A percentile compares a stretch with the other conserved stretches of the same genome.
Evolutionary conservation across 768 basidiomycete genomes (phyloP).

Genomic region (Gloeopeniophorella convolvens): DNA sequence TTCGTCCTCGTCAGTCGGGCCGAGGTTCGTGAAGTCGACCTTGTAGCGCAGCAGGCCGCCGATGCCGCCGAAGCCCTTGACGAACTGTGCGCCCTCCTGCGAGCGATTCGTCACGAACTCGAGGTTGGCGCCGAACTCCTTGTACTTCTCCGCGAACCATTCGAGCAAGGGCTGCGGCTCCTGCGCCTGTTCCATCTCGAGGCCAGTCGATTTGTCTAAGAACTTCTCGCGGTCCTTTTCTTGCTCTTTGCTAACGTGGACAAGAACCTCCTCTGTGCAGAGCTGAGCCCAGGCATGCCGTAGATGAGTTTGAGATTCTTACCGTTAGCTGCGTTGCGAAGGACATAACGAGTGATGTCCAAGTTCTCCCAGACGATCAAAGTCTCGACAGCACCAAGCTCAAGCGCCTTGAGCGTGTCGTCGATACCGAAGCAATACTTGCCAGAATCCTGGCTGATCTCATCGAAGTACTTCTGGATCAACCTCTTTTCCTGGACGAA

Average conservation of each 20-base stretch:
- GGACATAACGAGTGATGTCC: slow-evolving; percentile 79
- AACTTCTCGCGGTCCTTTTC: slow-evolving; percentile 95
- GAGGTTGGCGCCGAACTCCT: slow-evolving; percentile 91
- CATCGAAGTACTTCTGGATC: slow-evolving; percentile 98
- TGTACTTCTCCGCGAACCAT: slow-evolving; percentile 99
- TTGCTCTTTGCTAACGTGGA: slow-evolving; percentile 74
- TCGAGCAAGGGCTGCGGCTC: slow-evolving; percentile 90
- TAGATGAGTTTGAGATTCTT: slow-evolving; percentile 15
- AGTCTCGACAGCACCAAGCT: slow-evolving; percentile 95
- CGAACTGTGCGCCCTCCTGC: slow-evolving; percentile 96
- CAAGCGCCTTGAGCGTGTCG: slow-evolving; percentile 93
- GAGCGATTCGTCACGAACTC: slow-evolving; percentile 96
- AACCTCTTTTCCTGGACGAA: slow-evolving; percentile 99
- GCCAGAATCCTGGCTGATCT: slow-evolving; percentile 95
- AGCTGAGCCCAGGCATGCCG: background rate
- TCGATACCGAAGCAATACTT: slow-evolving; percentile 98
- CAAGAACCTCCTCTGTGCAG: slow-evolving; percentile 67
- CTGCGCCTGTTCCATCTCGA: slow-evolving; percentile 86
- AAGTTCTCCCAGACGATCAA: slow-evolving; percentile 98
- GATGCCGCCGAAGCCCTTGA: slow-evolving; percentile 97
- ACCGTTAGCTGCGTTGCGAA: slow-evolving; percentile 93
- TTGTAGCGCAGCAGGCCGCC: slow-evolving; percentile 96
- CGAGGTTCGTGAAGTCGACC: slow-evolving; percentile 86
- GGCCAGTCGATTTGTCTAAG: slow-evolving; percentile 86
- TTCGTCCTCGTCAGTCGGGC: slow-evolving; percentile 65